A percentile compares a stretch with the other conserved stretches of the same genome.
phyloP scores from a whole-genome alignment of 129 eudicot genomes.

The Flaveria robusta region DNA sequence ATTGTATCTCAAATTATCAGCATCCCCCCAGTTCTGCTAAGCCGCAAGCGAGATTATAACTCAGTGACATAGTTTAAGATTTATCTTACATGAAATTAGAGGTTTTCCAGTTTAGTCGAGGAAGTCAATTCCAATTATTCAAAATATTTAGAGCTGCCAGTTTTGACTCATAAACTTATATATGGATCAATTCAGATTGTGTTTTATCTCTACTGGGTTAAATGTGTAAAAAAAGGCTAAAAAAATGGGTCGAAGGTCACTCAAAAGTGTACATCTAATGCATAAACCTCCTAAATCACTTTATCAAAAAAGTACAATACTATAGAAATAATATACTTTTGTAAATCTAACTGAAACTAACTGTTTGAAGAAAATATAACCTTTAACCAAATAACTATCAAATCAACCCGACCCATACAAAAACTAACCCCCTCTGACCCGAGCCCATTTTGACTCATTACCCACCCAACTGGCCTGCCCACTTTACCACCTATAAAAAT shows the following conservation, averaged over 20 bases:
- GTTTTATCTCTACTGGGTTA: neutral
- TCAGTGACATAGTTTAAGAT: neutral
- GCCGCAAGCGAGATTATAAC: conserved; percentile 50
- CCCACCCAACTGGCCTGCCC: neutral
- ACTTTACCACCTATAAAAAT: neutral
- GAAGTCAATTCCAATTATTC: conserved; percentile 9
- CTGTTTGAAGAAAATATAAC: neutral
- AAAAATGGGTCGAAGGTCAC: neutral
- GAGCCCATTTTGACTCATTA: neutral
- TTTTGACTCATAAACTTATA: neutral
- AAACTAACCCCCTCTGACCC: neutral
- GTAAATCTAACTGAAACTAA: neutral
- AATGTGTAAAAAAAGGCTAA: neutral
- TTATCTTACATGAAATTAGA: neutral
- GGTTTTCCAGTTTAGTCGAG: neutral
- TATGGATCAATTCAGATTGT: neutral
- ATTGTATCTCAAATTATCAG: conserved; percentile 69
- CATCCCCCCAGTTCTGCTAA: conserved; percentile 97
- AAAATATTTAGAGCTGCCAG: neutral
- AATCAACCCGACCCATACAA: neutral
- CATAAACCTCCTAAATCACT: neutral
- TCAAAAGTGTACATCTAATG: neutral
- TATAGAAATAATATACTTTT: neutral
- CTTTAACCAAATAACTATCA: neutral
- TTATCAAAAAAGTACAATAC: neutral